These are phyloP conservation scores for Lachnellula suecica DNA, from an alignment of 2,329 filamentous ascomycete species.

Conservation along the genomic window DNA sequence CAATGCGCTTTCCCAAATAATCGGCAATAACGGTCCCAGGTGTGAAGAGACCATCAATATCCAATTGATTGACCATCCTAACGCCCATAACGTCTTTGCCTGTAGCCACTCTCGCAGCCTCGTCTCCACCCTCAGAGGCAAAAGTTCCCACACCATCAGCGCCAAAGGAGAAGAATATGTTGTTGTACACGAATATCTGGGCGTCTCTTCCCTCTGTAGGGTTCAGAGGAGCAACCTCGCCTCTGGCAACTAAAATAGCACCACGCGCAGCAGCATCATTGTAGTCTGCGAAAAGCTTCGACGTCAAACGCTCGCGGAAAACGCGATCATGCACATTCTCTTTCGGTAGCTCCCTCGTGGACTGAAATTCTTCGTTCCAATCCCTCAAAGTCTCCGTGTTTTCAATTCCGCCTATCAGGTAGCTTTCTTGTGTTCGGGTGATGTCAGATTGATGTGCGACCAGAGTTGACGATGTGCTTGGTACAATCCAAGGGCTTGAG, in stretches of 20 bases:
- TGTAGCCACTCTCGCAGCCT: conserved; percentile 91
- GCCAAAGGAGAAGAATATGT: conserved; percentile 98
- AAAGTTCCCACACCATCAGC: conserved; percentile 98
- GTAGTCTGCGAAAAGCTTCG: conserved; percentile 97
- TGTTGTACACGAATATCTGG: conserved; percentile 99
- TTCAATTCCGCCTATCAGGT: conserved; percentile 84
- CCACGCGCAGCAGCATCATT: conserved; percentile 92
- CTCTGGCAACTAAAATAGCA: conserved; percentile 86
- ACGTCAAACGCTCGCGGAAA: conserved; percentile 89
- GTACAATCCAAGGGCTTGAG: conserved; percentile 87
- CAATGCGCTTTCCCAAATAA: conserved; percentile 94
- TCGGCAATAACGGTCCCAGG: conserved; percentile 96
- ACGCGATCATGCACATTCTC: conserved; percentile 94
- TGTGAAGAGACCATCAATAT: conserved; percentile 91
- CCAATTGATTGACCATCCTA: conserved; percentile 92
- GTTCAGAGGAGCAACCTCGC: conserved; percentile 90
- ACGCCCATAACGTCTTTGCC: conserved; percentile 96
- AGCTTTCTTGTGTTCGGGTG: conserved; percentile 89
- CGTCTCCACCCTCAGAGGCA: conserved; percentile 91
- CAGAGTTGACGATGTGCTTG: conserved; percentile 61
- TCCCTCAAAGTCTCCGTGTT: conserved; percentile 93
- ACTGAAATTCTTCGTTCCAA: conserved; percentile 99
- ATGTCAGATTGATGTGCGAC: conserved; percentile 78
- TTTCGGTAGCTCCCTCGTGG: conserved; percentile 88
- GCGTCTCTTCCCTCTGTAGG: conserved; percentile 90